These are phyloP conservation scores for Boletales sp. DNA, from an alignment of 768 basidiomycete species.

Conservation along the genomic window DNA sequence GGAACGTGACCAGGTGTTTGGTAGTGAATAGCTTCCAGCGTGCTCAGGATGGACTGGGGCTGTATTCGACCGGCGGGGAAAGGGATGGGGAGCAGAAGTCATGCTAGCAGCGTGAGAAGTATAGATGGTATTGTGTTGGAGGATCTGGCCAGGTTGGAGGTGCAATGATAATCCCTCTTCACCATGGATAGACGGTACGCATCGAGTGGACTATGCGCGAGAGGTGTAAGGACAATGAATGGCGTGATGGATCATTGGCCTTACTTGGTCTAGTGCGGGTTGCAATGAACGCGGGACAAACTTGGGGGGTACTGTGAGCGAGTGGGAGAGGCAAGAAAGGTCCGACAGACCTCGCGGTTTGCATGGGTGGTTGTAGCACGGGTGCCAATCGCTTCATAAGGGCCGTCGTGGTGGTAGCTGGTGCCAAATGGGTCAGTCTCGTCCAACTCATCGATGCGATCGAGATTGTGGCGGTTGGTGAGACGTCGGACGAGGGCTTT, in stretches of 20 bases:
- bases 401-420: conserved; percentile 63
- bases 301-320: conserved; percentile 16
- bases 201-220: conserved; percentile 8
- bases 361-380: background rate
- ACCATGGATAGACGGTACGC: background rate
- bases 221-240: conserved; percentile 5
- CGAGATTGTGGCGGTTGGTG: conserved; percentile 38
- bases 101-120: conserved; percentile 1
- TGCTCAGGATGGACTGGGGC: conserved; percentile 5
- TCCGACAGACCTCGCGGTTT: conserved; percentile 22
- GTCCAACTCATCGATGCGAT: conserved; percentile 76
- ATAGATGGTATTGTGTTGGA: conserved; percentile 36
- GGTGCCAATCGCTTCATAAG: conserved; percentile 61
- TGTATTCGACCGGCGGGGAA: conserved; percentile 1
- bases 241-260: conserved; percentile 1
- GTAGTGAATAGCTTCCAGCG: conserved; percentile 10
- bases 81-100: conserved; percentile 1
- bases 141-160: conserved; percentile 53
- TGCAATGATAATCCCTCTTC: conserved; percentile 43
- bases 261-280: conserved; percentile 15
- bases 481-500: conserved; percentile 26
- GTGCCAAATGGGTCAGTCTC: conserved; percentile 68
- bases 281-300: conserved; percentile 5
- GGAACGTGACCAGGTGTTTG: conserved; percentile 3
- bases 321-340: background rate